Evolutionary conservation across 495 filamentous ascomycete species (phyloP).

Genomic region (Neurospora intermedia): DNA sequence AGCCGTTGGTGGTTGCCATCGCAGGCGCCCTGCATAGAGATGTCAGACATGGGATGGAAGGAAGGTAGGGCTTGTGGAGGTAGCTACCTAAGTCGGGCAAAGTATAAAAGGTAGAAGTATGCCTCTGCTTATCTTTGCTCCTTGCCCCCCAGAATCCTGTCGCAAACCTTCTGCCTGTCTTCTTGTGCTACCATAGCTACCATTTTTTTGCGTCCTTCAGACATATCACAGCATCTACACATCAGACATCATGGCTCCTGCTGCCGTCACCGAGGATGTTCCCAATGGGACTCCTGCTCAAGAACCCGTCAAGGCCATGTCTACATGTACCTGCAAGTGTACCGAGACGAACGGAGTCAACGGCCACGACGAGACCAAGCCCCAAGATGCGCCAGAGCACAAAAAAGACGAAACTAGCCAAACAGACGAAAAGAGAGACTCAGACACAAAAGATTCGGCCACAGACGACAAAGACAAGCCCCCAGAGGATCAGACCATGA

Average conservation of each 20-base stretch:
- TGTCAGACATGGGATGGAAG: background rate
- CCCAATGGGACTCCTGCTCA: background rate
- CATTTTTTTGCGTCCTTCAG: background rate
- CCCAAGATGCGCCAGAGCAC: background rate
- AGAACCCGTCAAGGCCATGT: background rate
- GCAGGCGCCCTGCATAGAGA: background rate
- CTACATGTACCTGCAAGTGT: background rate
- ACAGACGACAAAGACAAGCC: background rate
- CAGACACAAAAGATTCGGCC: background rate
- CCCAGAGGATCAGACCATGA: conserved; percentile 20
- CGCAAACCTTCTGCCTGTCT: background rate
- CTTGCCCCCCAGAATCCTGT: background rate
- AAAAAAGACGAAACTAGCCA: background rate
- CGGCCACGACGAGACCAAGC: background rate
- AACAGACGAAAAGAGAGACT: background rate
- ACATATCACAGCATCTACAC: background rate
- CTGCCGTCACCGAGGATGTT: background rate
- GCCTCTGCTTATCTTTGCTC: background rate
- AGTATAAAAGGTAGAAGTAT: background rate
- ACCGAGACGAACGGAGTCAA: background rate
- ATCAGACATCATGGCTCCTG: background rate
- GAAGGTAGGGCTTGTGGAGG: background rate
- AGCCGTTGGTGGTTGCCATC: background rate
- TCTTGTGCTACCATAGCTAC: background rate
- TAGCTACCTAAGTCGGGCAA: background rate